phyloP scores from a whole-genome alignment of 805 yeast species.

The Zygosaccharomyces bailii region DNA sequence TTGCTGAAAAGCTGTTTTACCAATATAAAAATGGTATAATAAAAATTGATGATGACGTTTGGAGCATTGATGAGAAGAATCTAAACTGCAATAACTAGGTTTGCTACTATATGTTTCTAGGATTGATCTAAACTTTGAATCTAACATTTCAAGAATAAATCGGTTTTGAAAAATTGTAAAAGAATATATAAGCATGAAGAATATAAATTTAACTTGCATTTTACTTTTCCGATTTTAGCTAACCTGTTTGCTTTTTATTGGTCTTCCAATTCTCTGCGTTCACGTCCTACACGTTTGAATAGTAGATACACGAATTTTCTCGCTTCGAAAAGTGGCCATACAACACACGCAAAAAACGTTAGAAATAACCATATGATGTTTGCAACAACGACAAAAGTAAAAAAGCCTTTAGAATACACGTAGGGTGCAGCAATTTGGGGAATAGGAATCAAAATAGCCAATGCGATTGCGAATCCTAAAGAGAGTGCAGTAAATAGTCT shows the following conservation, averaged over 20 bases:
- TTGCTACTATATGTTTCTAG: no score
- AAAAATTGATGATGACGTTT: constrained; percentile 2
- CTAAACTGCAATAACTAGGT: neutral
- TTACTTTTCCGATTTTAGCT: no score
- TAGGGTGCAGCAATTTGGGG: constrained; percentile 38
- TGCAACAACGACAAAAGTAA: constrained; percentile 34
- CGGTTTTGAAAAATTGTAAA: no score
- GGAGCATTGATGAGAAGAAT: neutral
- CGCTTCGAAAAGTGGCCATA: constrained; percentile 35
- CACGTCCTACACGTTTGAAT: neutral
- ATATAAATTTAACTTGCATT: no score
- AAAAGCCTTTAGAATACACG: constrained; percentile 35
- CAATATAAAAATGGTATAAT: constrained; percentile 13
- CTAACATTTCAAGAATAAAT: no score
- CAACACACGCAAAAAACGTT: constrained; percentile 35
- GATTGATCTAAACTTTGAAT: no score
- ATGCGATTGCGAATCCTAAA: constrained; percentile 23
- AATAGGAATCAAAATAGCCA: constrained; percentile 36
- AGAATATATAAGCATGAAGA: no score
- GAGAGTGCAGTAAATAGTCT: constrained; percentile 32
- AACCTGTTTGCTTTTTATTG: neutral
- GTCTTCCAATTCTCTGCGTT: neutral
- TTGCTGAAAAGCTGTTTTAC: constrained; percentile 19
- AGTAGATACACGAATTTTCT: constrained; percentile 11
- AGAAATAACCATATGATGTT: constrained; percentile 38